phyloP scores from a whole-genome alignment of 306 rosid genomes.

The Lathyrus sativus region DNA sequence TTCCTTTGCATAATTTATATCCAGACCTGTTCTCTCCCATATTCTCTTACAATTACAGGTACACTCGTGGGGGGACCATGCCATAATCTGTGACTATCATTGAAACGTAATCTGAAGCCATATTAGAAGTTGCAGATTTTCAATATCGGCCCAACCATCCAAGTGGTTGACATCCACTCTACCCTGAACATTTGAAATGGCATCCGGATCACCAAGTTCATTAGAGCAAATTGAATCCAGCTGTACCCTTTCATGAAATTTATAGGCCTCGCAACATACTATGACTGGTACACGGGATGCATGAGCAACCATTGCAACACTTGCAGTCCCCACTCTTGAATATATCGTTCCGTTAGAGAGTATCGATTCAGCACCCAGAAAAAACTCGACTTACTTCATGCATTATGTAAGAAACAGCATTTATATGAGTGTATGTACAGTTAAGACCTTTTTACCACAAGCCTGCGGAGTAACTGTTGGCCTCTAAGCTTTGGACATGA shows the following conservation, averaged over 20 bases:
- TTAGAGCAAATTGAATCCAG: no score
- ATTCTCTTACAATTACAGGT: conserved; percentile 67
- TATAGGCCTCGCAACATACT: no score
- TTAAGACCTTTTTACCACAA: no score
- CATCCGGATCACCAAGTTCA: no score
- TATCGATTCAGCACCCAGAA: no score
- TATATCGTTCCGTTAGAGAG: no score
- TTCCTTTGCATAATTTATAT: conserved; percentile 40
- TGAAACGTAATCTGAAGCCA: conserved; percentile 59
- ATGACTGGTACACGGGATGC: no score
- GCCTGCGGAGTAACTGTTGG: conserved; percentile 49
- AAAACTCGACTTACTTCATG: no score
- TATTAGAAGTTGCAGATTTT: conserved; percentile 60
- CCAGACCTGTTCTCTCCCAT: conserved; percentile 60
- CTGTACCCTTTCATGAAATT: no score
- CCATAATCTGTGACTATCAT: conserved; percentile 59
- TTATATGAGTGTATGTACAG: no score
- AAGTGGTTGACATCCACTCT: conserved; percentile 52
- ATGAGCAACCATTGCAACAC: conserved; percentile 70
- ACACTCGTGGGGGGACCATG: conserved; percentile 70
- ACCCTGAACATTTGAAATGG: conserved; percentile 48
- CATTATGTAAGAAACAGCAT: no score
- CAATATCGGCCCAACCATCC: conserved; percentile 51
- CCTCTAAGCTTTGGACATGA: conserved; percentile 65
- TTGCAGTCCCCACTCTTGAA: no score